Evolutionary conservation across 2,329 filamentous ascomycete species (phyloP).

Genomic region (Trichophyton schoenleinii): DNA sequence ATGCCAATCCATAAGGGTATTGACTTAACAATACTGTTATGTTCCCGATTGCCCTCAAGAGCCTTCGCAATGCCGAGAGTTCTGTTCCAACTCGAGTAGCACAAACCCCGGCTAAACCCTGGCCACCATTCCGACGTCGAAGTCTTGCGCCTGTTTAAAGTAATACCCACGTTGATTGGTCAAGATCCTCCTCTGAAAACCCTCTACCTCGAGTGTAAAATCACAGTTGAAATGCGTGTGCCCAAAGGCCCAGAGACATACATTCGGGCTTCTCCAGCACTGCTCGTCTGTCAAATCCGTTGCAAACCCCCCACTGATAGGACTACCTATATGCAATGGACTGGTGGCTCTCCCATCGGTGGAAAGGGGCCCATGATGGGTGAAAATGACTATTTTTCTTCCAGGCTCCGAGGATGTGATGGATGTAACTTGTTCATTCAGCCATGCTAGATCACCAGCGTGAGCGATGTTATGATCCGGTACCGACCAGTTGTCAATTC

Average conservation of each 20-base stretch:
- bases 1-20: too few relatives aligned
- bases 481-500: conserved; percentile 29
- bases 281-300: conserved; percentile 30
- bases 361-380: conserved; percentile 27
- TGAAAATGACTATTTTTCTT: conserved; percentile 28
- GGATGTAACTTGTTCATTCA: conserved; percentile 26
- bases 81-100: not conserved
- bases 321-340: conserved; percentile 23
- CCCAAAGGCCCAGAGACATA: conserved; percentile 37
- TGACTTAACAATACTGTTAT: too few relatives aligned
- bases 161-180: conserved; percentile 24
- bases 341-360: conserved; percentile 19
- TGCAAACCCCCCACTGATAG: conserved; percentile 28
- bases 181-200: conserved; percentile 22
- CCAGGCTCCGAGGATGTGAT: conserved; percentile 22
- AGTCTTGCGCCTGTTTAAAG: conserved; percentile 27
- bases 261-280: conserved; percentile 29
- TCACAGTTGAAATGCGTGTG: conserved; percentile 39
- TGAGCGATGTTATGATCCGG: conserved; percentile 23
- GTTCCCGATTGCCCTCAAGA: too few relatives aligned
- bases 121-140: conserved; percentile 21
- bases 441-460: conserved; percentile 25
- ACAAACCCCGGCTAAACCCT: not conserved
- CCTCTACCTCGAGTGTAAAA: conserved; percentile 16
- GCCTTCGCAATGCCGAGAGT: too few relatives aligned